Percentiles rank a stretch among this genome's conserved stretches.
Evolutionary conservation across 139 green algal genomes (phyloP).

Genomic region (Tetradesmus obliquus): DNA sequence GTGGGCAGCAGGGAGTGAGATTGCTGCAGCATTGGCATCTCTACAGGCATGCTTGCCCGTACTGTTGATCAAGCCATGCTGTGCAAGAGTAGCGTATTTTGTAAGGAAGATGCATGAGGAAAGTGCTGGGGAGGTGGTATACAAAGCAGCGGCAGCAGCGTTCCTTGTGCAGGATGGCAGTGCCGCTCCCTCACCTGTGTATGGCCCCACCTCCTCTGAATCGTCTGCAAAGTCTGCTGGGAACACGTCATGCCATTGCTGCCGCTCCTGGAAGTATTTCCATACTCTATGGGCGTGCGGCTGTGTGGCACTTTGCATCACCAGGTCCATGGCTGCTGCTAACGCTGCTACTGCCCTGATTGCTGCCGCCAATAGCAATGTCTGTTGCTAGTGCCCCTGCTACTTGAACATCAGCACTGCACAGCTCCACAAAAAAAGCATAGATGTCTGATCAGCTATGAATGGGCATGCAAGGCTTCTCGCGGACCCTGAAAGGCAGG

Average conservation of each 20-base stretch:
- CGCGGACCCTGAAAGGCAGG: neutral
- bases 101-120: too few species aligned
- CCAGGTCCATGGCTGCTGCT: conserved; percentile 23
- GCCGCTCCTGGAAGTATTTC: conserved; percentile 4
- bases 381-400: neutral
- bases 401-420: neutral
- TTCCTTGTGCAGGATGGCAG: neutral
- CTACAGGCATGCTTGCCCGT: too few species aligned
- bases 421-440: neutral
- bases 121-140: too few species aligned
- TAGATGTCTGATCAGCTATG: neutral
- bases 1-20: neutral
- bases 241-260: conserved; percentile 9
- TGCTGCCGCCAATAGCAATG: neutral
- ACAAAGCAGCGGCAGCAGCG: neutral
- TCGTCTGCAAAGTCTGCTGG: conserved; percentile 19
- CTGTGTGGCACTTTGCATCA: conserved; percentile 22
- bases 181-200: neutral
- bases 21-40: neutral
- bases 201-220: conserved; percentile 17
- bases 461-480: neutral
- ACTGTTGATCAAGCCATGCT: too few species aligned
- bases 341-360: neutral
- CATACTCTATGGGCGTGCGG: neutral
- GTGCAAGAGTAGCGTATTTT: too few species aligned